Conservation (phyloP, 2,329 filamentous ascomycete species). For the Paecilomyces sp. region DNA sequence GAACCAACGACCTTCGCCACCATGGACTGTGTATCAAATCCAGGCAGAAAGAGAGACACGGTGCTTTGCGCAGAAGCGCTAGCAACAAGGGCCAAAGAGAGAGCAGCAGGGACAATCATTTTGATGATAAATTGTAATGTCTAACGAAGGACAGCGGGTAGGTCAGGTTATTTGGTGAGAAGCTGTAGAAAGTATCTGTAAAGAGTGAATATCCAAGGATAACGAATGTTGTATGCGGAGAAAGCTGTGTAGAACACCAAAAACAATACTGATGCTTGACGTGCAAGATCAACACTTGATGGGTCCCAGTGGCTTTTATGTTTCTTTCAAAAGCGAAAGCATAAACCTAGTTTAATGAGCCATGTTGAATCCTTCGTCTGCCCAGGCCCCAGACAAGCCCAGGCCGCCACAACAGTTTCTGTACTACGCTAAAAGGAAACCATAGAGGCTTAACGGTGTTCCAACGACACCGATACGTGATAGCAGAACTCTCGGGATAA, state of each 20-base stretch:
- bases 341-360: not conserved
- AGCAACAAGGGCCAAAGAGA: constrained; percentile 3
- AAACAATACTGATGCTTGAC: not conserved
- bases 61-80: constrained; percentile 7
- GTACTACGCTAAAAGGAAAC: not conserved
- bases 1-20: constrained; percentile 3
- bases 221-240: not conserved
- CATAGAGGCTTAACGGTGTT: not conserved
- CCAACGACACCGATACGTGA: not conserved
- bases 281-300: not conserved
- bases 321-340: not conserved
- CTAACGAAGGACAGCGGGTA: not conserved
- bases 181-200: not conserved
- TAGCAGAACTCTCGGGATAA: not conserved
- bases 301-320: not conserved
- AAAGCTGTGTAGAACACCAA: not conserved
- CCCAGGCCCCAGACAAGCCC: not conserved
- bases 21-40: constrained; percentile 6
- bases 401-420: not conserved
- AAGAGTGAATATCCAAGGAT: not conserved
- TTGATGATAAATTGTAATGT: not conserved
- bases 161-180: not conserved
- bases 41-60: constrained; percentile 5
- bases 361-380: not conserved
- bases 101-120: not conserved